Base-by-base conservation (phyloP, 2,329 filamentous ascomycete species). In the Fusarium subglutinans region DNA sequence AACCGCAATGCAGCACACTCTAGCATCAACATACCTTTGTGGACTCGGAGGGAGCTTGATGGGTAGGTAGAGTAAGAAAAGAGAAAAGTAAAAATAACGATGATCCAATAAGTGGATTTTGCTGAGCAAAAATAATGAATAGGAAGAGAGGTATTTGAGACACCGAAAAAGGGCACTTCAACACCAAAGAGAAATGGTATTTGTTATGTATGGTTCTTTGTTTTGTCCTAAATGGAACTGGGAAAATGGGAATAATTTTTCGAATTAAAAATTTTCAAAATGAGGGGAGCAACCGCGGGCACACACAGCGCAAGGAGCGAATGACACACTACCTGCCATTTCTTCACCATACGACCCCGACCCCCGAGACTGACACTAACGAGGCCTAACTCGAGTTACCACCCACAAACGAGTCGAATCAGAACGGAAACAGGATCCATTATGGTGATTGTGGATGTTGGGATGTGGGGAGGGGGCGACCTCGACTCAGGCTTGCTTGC, bases 201-300 rank as follows among this genome's bases (percentile, higher is more conserved):
- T 63, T 65, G 55, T 66, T 72, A 51, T 53, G 65, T 57, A 56
- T 51, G 59, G 68, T 72, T 74, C 72, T 64, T 75, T 69, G 64
- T 69, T 68, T 15, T 59, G 50, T 55, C 51, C 54, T 56, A 66
- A 71, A 66, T 60, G 44, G 56, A 47, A 45, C 43, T 50, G 63
- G 50, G 33, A 53, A 57, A 73, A 69, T 69, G 57, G 72, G 66
- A 72, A 56, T 69, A 67, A 54, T 70, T 70, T 72, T 72, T 66
- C 41, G 51, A 66, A 66, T 74, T 66, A 75, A 78, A 78, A 78
- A 59, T 2, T 77, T 78, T 73, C 74, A 67, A 77, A 78, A 75
- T 75, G 76, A 77, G 76, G 76, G 76, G 74, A 76, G 72, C 57
- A 22, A 30, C 37, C 51, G 37, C 51, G 51, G 51, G 51, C 51